Evolutionary conservation across 2,329 filamentous ascomycete genomes (phyloP).

Genomic region (Xylaria sp.): DNA sequence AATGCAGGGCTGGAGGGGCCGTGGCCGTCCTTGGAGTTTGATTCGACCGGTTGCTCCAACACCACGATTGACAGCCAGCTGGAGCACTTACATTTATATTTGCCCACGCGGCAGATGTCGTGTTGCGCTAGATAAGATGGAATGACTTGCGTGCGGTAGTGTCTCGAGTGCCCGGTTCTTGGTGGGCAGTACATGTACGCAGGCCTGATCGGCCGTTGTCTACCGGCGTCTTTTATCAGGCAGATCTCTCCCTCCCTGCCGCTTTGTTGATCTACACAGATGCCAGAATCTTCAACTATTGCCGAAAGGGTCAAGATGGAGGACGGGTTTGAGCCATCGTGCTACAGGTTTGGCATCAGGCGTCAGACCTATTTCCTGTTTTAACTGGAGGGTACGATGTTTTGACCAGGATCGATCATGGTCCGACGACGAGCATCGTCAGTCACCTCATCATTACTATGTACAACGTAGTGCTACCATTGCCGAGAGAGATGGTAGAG

Average conservation of each 20-base stretch:
- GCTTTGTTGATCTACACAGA: neutral
- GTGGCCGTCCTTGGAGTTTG: slow-evolving; percentile 14
- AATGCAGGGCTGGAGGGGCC: slow-evolving; percentile 19
- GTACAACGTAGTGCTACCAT: too few species aligned
- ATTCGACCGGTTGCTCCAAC: slow-evolving; percentile 19
- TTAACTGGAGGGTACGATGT: neutral
- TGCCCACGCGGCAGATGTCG: slow-evolving; percentile 25
- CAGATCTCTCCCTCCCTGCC: neutral
- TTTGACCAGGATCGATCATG: neutral
- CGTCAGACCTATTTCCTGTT: neutral
- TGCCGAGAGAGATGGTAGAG: too few species aligned
- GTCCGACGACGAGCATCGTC: neutral
- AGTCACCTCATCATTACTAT: neutral
- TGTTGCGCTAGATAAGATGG: slow-evolving; percentile 1
- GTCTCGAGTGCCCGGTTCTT: too few species aligned
- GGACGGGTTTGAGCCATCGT: slow-evolving; percentile 1
- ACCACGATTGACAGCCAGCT: slow-evolving; percentile 7
- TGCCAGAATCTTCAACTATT: neutral
- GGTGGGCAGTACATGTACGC: too few species aligned
- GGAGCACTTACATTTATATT: slow-evolving; percentile 13
- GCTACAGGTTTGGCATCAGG: slow-evolving; percentile 18
- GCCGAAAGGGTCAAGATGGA: slow-evolving; percentile 16
- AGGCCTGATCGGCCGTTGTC: neutral
- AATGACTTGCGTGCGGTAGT: neutral
- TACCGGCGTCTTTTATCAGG: neutral